These are phyloP conservation scores for Haplosporangium gracile DNA, from an alignment of 192 early-diverging fungal genomes.

Conservation along the genomic window DNA sequence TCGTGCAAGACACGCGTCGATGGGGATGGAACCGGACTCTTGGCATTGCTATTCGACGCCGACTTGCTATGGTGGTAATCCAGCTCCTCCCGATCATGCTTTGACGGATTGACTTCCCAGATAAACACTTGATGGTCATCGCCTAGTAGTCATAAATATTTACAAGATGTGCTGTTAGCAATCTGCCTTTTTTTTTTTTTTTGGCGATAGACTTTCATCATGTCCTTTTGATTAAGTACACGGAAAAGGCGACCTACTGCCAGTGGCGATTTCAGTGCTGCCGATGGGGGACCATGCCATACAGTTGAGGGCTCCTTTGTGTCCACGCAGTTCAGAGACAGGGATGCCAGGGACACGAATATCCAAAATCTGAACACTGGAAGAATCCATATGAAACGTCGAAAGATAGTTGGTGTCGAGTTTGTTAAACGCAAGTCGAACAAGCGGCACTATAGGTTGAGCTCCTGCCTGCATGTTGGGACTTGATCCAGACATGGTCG, in stretches of 20 bases:
- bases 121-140: constrained; percentile 93
- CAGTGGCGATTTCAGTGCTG: constrained; percentile 84
- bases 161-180: neutral
- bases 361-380: constrained; percentile 89
- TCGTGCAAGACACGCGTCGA: constrained; percentile 45
- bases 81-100: constrained; percentile 56
- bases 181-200: neutral
- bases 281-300: constrained; percentile 91
- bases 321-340: constrained; percentile 85
- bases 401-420: constrained; percentile 93
- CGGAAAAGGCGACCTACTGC: constrained; percentile 64
- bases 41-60: constrained; percentile 13
- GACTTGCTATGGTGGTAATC: constrained; percentile 51
- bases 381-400: constrained; percentile 89
- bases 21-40: constrained; percentile 28
- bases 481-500: constrained; percentile 37
- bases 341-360: constrained; percentile 91
- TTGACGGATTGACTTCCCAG: constrained; percentile 85
- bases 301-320: constrained; percentile 83
- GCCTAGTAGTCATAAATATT: constrained; percentile 59
- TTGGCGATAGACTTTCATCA: neutral
- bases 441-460: constrained; percentile 68
- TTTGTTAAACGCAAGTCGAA: constrained; percentile 92
- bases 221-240: neutral
- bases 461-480: constrained; percentile 27